Evolutionary conservation across 2,329 filamentous ascomycete genomes (phyloP).

Genomic region (Cladosporium sp.): DNA sequence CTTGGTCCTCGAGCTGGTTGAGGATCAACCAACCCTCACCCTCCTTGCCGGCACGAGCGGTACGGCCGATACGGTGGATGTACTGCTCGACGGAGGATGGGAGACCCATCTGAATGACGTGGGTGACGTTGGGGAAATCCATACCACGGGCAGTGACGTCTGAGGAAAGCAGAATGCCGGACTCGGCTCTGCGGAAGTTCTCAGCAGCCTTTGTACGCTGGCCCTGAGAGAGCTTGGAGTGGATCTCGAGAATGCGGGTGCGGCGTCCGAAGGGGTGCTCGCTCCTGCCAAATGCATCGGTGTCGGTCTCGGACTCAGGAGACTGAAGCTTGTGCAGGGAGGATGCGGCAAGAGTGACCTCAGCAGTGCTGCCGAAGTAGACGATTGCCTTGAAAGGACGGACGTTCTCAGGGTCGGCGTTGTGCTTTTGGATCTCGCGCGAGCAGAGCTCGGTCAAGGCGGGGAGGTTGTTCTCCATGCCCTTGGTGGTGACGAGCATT

Average conservation of each 20-base stretch:
- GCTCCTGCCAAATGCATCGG: constrained; percentile 32
- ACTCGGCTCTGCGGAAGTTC: constrained; percentile 65
- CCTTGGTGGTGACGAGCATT: constrained; percentile 65
- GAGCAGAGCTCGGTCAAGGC: constrained; percentile 74
- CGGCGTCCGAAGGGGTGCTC: constrained; percentile 23
- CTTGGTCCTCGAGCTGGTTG: constrained; percentile 54
- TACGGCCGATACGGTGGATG: constrained; percentile 56
- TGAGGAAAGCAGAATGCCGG: constrained; percentile 56
- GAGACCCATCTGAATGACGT: constrained; percentile 55
- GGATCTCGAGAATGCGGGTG: constrained; percentile 64
- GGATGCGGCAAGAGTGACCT: constrained; percentile 66
- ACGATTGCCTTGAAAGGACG: constrained; percentile 92
- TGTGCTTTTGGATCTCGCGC: constrained; percentile 55
- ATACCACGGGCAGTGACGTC: constrained; percentile 56
- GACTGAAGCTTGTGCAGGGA: constrained; percentile 56
- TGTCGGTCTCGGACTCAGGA: constrained; percentile 23
- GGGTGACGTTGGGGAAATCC: constrained; percentile 56
- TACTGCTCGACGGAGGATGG: constrained; percentile 51
- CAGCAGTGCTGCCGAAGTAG: constrained; percentile 79
- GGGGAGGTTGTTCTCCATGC: constrained; percentile 76
- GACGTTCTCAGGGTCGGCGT: constrained; percentile 43
- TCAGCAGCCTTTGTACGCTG: constrained; percentile 72
- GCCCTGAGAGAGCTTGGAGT: constrained; percentile 73
- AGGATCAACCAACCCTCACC: constrained; percentile 72
- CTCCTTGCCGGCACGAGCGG: constrained; percentile 68